Evolutionary conservation across 768 basidiomycete genomes (phyloP).

Genomic region (Trichaptum fuscoviolaceum): DNA sequence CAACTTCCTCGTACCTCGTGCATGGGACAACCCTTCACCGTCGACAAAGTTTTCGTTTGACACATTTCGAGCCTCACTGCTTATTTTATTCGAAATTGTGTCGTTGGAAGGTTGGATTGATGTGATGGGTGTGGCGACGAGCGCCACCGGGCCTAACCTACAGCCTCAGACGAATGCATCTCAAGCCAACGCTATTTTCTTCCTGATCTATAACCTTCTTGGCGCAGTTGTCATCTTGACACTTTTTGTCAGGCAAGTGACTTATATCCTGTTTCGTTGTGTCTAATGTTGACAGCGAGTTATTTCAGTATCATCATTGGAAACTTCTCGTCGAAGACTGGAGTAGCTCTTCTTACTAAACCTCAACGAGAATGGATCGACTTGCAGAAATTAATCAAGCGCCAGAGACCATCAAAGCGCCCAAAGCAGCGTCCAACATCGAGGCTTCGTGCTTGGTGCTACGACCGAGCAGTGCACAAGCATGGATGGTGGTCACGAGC

Average conservation of each 20-base stretch:
- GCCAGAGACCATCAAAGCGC: constrained; percentile 81
- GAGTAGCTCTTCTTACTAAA: constrained; percentile 78
- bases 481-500: constrained; percentile 87
- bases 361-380: constrained; percentile 94
- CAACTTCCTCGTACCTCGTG: constrained; percentile 72
- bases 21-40: constrained; percentile 84
- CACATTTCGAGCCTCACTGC: constrained; percentile 70
- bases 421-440: constrained; percentile 57
- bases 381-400: constrained; percentile 79
- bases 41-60: constrained; percentile 89
- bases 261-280: constrained; percentile 4
- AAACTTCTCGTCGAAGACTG: constrained; percentile 85
- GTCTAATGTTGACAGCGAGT: constrained; percentile 11
- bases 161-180: constrained; percentile 72
- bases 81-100: constrained; percentile 95
- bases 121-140: constrained; percentile 77
- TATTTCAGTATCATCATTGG: constrained; percentile 83
- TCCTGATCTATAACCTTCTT: constrained; percentile 85
- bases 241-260: constrained; percentile 77
- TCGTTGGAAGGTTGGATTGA: constrained; percentile 97
- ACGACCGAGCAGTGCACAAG: constrained; percentile 83
- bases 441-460: constrained; percentile 76
- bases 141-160: constrained; percentile 60
- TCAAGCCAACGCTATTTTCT: constrained; percentile 84
- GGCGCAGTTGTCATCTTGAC: constrained; percentile 89